Conservation (phyloP, 2,329 filamentous ascomycete species). For the Westerdykella aurantiaca region DNA sequence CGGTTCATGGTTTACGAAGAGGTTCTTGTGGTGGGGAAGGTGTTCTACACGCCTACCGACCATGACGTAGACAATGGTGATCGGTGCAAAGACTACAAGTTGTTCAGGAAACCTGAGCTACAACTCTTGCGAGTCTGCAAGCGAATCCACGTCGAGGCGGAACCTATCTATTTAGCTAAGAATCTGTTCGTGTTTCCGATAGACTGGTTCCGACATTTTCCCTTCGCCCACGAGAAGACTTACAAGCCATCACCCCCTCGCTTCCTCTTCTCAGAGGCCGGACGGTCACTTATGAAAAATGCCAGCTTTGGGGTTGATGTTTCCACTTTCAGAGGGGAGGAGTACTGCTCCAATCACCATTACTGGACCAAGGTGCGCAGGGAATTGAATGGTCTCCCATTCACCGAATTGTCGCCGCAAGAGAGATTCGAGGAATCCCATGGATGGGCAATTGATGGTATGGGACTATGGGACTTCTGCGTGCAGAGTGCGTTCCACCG, state of each 20-base stretch:
- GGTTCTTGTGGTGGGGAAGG: slow-evolving; percentile 12
- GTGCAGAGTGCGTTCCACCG: too few species aligned
- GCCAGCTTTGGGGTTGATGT: neutral
- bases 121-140: slow-evolving; percentile 11
- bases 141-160: slow-evolving; percentile 8
- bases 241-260: too few species aligned
- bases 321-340: neutral
- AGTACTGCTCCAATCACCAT: neutral
- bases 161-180: slow-evolving; percentile 12
- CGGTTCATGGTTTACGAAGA: slow-evolving; percentile 11
- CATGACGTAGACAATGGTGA: neutral
- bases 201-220: neutral
- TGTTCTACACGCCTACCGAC: slow-evolving; percentile 7
- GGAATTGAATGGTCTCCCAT: neutral
- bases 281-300: slow-evolving; percentile 1
- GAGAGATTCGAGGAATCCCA: neutral
- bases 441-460: neutral
- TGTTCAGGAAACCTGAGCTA: slow-evolving; percentile 5
- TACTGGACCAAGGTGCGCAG: neutral
- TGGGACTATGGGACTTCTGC: neutral
- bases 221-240: too few species aligned
- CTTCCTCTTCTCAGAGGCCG: too few species aligned
- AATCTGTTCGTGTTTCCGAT: slow-evolving; percentile 14
- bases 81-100: slow-evolving; percentile 1
- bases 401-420: neutral